These are phyloP conservation scores for Colletotrichum ledebouriae DNA, from an alignment of 2,329 filamentous ascomycete species.

Conservation along the genomic window DNA sequence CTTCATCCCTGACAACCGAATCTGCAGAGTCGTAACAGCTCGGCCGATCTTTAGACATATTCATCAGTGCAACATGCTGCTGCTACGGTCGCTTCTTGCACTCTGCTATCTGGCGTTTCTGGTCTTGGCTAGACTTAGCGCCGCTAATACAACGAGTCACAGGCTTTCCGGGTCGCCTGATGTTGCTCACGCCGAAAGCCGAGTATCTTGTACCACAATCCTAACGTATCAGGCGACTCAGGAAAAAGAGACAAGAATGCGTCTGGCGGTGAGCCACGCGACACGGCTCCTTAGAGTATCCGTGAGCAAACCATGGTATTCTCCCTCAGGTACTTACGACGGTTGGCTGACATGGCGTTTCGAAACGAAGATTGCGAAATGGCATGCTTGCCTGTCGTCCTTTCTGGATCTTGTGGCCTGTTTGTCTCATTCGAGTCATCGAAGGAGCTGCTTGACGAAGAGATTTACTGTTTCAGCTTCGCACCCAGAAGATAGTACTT, in stretches of 20 bases:
- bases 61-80: slow-evolving; percentile 8
- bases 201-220: slow-evolving; percentile 7
- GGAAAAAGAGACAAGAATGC: slow-evolving; percentile 30
- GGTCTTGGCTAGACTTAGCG: slow-evolving; percentile 4
- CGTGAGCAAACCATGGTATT: not conserved
- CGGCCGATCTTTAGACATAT: slow-evolving; percentile 12
- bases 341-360: not conserved
- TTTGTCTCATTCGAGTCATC: slow-evolving; percentile 21
- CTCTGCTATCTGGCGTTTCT: not conserved
- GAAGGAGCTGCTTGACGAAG: not conserved
- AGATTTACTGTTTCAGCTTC: not conserved
- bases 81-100: not conserved
- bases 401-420: slow-evolving; percentile 1
- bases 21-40: slow-evolving; percentile 2
- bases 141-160: not conserved
- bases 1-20: not conserved
- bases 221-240: slow-evolving; percentile 30
- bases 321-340: not conserved
- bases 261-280: slow-evolving; percentile 37
- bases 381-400: not conserved
- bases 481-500: not conserved
- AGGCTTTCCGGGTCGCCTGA: slow-evolving; percentile 28
- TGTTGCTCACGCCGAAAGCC: slow-evolving; percentile 26
- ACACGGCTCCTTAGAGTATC: slow-evolving; percentile 9
- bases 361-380: slow-evolving; percentile 4